Evolutionary conservation across 371 early-diverging fungal species (phyloP).

Genomic region (Racocetra persica): DNA sequence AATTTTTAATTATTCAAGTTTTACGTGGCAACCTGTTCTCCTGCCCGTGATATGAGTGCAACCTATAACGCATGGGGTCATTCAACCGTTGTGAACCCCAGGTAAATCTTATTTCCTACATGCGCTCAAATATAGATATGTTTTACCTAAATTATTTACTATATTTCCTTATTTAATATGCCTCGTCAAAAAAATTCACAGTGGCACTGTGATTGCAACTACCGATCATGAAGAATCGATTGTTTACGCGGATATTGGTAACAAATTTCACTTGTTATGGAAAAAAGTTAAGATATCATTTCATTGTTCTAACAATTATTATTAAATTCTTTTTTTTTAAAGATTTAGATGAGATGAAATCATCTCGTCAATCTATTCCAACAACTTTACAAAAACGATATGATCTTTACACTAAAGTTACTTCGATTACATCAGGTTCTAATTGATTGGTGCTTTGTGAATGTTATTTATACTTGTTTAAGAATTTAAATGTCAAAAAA

Average conservation of each 20-base stretch:
- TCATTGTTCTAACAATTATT: not conserved
- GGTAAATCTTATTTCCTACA: slow-evolving; percentile 47
- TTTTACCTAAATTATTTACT: slow-evolving; percentile 6
- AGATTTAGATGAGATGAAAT: slow-evolving; percentile 67
- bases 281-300: not conserved
- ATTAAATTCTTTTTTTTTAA: slow-evolving; percentile 10
- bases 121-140: not conserved
- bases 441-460: too few species aligned
- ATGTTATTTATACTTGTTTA: too few species aligned
- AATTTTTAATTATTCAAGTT: slow-evolving; percentile 53
- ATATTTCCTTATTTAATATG: not conserved
- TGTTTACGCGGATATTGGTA: slow-evolving; percentile 84
- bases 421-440: not conserved
- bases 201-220: slow-evolving; percentile 71
- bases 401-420: slow-evolving; percentile 81
- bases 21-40: slow-evolving; percentile 92
- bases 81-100: slow-evolving; percentile 90
- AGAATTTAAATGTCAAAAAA: too few species aligned
- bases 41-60: slow-evolving; percentile 83
- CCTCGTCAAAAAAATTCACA: not conserved
- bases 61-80: slow-evolving; percentile 95
- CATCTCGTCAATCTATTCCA: slow-evolving; percentile 77
- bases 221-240: slow-evolving; percentile 83
- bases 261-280: not conserved
- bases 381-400: slow-evolving; percentile 83